Conservation (phyloP, 2,329 filamentous ascomycete species). For the Aureobasidium lini region DNA sequence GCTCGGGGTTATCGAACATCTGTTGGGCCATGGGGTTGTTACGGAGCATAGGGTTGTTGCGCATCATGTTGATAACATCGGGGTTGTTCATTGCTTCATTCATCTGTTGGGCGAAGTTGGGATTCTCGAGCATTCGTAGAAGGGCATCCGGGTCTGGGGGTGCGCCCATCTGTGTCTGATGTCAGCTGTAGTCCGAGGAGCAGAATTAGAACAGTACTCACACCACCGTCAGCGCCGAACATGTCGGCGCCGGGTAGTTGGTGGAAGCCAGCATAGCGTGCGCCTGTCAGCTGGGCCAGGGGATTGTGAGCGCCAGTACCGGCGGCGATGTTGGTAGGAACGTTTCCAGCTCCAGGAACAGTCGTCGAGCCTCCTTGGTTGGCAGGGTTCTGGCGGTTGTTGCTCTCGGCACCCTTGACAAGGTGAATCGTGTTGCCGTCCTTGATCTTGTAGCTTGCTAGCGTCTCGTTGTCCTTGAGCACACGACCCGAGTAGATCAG, state of each 20-base stretch:
- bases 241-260: slow-evolving; percentile 79
- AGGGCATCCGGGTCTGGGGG: slow-evolving; percentile 75
- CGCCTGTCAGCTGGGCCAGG: slow-evolving; percentile 82
- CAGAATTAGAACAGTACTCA: slow-evolving; percentile 41
- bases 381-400: slow-evolving; percentile 53
- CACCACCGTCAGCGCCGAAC: slow-evolving; percentile 91
- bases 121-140: slow-evolving; percentile 78
- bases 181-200: not conserved
- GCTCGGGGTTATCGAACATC: slow-evolving; percentile 79
- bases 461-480: slow-evolving; percentile 85
- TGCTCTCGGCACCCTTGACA: slow-evolving; percentile 93
- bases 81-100: slow-evolving; percentile 95
- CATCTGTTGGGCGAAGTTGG: slow-evolving; percentile 77
- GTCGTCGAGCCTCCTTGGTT: slow-evolving; percentile 38
- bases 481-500: slow-evolving; percentile 97
- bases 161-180: slow-evolving; percentile 67
- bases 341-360: slow-evolving; percentile 41
- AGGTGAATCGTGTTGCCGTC: slow-evolving; percentile 91
- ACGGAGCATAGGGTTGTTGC: slow-evolving; percentile 62
- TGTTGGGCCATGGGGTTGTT: slow-evolving; percentile 82
- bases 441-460: slow-evolving; percentile 89
- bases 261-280: slow-evolving; percentile 85
- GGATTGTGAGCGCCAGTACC: slow-evolving; percentile 77
- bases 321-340: slow-evolving; percentile 71
- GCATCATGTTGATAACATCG: slow-evolving; percentile 78